Evolutionary conservation across 768 basidiomycete species (phyloP), one percentile per base, ranked within the genome.

Genomic region (Candolleomyces aberdarensis): DNA sequence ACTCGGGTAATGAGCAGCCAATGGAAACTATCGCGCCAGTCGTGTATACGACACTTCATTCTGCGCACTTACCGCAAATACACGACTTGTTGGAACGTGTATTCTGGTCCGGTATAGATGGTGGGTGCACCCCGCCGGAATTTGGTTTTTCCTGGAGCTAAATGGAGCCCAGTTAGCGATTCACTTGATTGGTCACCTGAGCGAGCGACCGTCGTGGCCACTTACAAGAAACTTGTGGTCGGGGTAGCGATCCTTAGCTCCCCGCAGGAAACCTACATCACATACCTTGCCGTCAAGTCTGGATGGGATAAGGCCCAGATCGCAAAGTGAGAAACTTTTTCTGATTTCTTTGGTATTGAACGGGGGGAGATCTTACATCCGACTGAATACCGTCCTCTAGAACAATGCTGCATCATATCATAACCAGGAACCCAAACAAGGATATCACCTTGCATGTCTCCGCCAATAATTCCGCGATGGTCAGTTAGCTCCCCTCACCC

Each of bases 401-500:
- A 67, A 82, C 81, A 22, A 91, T 93, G 88, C 75, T 94, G 50
- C 90, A 88, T 70, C 87, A 89, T 72, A 79, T 93, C 43, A 87
- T 92, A 53, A 76, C 71, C 54, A 78, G 85, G 63, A 90, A 91
- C 68, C 89, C 89, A 1, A 77, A 83, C 65, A 86, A 83, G 67
- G 92, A 94, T 60, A 88, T 93, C 60, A 91, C 86, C 0, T 79
- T 94, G 26, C 92, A 94, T 65, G 92, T 93, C 17, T 92, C 92
- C 19, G 85, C 83, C 26, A 91, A 89, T 66, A 93, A 84, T 66
- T 83, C 90, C 5, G 92, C 91, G 19, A 89, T 91, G 88, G 89
- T 89, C 66, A 48, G 74, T 67, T 43, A n/a, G n/a, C 22, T 9
- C 41, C 15, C 26, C 14, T 29, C 46, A 40, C 2, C 7, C 41